Evolutionary conservation across 2,329 filamentous ascomycete genomes (phyloP), one percentile per base, ranked within the genome.

Genomic region (Chaetomium olivaceum): DNA sequence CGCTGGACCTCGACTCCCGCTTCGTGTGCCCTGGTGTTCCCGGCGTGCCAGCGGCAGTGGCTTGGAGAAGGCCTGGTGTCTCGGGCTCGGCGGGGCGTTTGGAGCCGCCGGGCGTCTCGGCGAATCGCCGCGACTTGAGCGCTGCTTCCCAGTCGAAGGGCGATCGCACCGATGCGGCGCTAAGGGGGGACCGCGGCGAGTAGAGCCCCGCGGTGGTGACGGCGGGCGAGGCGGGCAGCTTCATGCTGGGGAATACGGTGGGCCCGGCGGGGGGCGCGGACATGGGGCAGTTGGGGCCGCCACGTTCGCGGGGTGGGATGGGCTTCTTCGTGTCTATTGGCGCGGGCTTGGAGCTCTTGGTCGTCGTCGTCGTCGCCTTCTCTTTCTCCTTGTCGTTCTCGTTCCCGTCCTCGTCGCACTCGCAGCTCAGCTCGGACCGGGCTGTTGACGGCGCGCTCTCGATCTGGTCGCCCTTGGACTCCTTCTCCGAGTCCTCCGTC

Each of bases 81-180:
- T 71, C 71, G n/a, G 68, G 70, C 66, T 66, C 68, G 21, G 67
- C 72, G 46, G 68, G 69, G 11, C 71, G 66, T 56, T 72, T 73
- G 58, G 72, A 75, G n/a, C 46, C 29, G 81, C 75, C 81, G 81
- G 74, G 81, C 4, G 68, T 77, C 62, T 90, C 89, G 66, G 86
- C 83, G 72, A 87, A 88, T 60, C 86, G 80, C 72, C 78, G 83
- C 55, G 84, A 83, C 78, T 90, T 91, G 72, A 89, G 83, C 8
- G 89, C 89, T 6, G 87, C 79, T 66, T 91, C 89, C 91, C 91
- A 93, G 75, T 95, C 91, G 68, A 91, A 91, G 9, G 90, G 89
- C 12, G 91, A 92, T 67, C 86, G 82, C 33, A 86, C 77, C 50
- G 85, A 87, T 64, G 82, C 79, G 54, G 89, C 87, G 72, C 88